Base-by-base conservation (phyloP, 1,284 basidiomycete genomes). In the Papiliotrema flavescens region DNA sequence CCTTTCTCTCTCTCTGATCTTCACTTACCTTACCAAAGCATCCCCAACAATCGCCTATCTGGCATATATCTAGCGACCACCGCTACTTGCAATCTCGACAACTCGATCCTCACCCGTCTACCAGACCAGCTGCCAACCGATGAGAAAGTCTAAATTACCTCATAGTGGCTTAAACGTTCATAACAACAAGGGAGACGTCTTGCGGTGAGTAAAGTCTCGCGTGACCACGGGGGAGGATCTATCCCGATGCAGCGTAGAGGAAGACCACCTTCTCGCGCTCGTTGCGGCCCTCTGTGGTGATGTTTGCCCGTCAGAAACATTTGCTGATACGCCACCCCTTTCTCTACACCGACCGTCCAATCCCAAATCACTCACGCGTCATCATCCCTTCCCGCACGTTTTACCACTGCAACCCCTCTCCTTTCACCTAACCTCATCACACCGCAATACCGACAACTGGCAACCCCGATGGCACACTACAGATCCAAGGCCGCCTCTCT, bases 81-180 rank as follows among this genome's bases (percentile, higher is more conserved):
- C 28, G 28, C 28, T 32, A 32, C 28, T 11, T 11, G 28, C 11
- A 11, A 32, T 6, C n/a, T 32, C 28, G 28, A 32, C 28, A 32
- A 32, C 28, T 32, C 28, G 11, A 5, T 11, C 28, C 28, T 32
- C 5, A 5, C 28, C 28, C 28, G 28, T 32, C 28, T 6, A 32
- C 28, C 28, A 32, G 28, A 32, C 28, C 28, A 32, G 28, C 28
- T 32, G 28, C 28, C 61, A 51, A 62, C 64, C 56, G 58, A 69
- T 69, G 71, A 71, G 63, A 57, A 73, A 71, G 57, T 70, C 61
- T 50, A 73, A 73, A 56, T 63, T 73, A 61, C 71, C 71, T 69
- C 61, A 68, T 73, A 73, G 71, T 68, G 66, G 60, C 59, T 67
- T 63, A 55, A 54, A 55, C 28, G 42, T 50, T 60, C 51, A 61